Evolutionary conservation across 345 rosid species (phyloP).

Genomic region (Cardiospermum halicacabum): DNA sequence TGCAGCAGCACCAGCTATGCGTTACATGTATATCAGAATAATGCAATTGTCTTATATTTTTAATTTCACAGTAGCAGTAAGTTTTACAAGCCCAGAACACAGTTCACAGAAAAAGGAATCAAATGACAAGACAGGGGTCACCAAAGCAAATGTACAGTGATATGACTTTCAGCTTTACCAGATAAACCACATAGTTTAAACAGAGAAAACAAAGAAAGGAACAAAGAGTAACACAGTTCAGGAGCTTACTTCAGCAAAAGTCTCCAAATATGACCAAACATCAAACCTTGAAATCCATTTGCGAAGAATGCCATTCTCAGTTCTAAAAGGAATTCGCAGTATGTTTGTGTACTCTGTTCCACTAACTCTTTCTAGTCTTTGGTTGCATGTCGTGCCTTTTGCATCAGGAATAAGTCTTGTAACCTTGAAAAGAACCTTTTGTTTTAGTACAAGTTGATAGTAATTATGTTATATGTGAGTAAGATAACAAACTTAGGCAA

Average conservation of each 20-base stretch:
- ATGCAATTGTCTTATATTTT: too few species aligned
- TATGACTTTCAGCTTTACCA: not conserved
- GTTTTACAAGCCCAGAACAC: not conserved
- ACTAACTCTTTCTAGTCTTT: conserved; percentile 43
- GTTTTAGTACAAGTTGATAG: not conserved
- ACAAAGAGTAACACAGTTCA: not conserved
- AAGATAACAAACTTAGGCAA: not conserved
- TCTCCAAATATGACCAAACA: conserved; percentile 50
- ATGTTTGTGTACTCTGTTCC: conserved; percentile 45
- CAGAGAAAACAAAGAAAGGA: not conserved
- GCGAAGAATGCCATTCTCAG: conserved; percentile 43
- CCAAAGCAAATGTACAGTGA: conserved; percentile 1
- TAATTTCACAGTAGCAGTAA: not conserved
- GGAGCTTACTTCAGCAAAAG: conserved; percentile 43
- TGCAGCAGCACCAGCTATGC: not conserved
- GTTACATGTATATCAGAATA: not conserved
- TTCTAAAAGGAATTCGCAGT: conserved; percentile 47
- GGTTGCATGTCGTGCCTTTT: conserved; percentile 49
- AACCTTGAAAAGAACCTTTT: conserved; percentile 28
- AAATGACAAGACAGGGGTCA: not conserved
- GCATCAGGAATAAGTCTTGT: conserved; percentile 48
- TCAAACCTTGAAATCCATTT: conserved; percentile 59
- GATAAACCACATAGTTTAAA: not conserved
- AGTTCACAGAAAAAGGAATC: conserved; percentile 2
- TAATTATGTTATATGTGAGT: not conserved